Conservation (phyloP, 139 green algal genomes). For the Coelastrella sp. region DNA sequence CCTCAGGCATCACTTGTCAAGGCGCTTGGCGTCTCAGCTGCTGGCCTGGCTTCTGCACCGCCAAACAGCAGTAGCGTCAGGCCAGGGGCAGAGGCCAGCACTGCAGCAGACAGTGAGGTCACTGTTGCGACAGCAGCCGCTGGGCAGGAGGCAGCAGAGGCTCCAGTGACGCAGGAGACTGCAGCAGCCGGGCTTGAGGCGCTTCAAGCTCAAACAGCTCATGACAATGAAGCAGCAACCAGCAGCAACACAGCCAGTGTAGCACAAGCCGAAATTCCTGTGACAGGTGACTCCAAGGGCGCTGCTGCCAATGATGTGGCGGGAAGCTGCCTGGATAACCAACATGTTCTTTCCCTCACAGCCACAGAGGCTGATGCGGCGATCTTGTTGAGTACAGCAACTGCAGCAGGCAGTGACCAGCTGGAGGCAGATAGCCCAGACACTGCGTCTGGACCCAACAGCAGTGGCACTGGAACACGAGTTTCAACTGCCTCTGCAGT, state of each 20-base stretch:
- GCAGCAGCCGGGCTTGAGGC: not conserved
- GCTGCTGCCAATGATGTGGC: too few species aligned
- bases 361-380: not conserved
- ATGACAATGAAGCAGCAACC: not conserved
- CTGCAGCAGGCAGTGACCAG: not conserved
- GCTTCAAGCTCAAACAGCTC: not conserved
- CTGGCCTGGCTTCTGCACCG: not conserved
- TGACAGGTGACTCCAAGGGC: too few species aligned
- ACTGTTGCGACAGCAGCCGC: not conserved
- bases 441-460: not conserved
- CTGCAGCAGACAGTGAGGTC: not conserved
- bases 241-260: not conserved
- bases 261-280: too few species aligned
- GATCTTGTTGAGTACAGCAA: not conserved
- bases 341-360: too few species aligned
- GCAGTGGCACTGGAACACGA: not conserved
- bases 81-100: not conserved
- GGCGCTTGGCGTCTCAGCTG: not conserved
- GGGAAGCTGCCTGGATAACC: too few species aligned
- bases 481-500: not conserved
- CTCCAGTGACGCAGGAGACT: not conserved
- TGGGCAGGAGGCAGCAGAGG: not conserved
- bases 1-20: not conserved
- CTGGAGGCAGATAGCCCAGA: not conserved
- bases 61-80: not conserved